Evolutionary conservation across 139 green algal species (phyloP).

Genomic region (Chlorella sp.): DNA sequence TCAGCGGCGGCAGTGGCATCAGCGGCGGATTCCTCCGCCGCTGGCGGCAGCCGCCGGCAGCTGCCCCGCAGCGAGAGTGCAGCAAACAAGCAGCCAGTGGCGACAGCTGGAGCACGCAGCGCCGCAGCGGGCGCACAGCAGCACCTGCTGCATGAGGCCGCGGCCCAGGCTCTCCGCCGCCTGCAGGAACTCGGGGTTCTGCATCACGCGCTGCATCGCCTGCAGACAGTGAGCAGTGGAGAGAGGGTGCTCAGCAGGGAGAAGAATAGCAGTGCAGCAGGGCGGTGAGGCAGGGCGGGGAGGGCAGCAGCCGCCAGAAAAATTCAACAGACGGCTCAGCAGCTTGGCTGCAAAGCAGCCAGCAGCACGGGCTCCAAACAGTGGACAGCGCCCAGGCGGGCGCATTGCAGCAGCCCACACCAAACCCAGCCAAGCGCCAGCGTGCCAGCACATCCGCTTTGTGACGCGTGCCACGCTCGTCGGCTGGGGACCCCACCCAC

Average conservation of each 20-base stretch:
- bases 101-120: no score
- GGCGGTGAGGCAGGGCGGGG: neutral
- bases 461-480: no score
- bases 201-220: constrained; percentile 52
- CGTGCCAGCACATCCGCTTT: no score
- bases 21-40: no score
- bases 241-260: neutral
- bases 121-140: neutral
- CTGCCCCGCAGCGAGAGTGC: neutral
- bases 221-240: neutral
- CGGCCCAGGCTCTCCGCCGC: constrained; percentile 41
- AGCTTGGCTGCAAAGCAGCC: neutral
- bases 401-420: neutral
- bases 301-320: neutral
- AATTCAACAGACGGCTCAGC: neutral
- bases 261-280: neutral
- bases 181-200: constrained; percentile 48
- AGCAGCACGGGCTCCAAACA: neutral
- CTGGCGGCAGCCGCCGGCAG: neutral
- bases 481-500: no score
- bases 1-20: neutral
- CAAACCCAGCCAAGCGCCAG: neutral
- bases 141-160: constrained; percentile 37
- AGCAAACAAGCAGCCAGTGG: neutral
- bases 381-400: no score